These are phyloP conservation scores for Platanthera zijinensis DNA, from an alignment of 106 monocot species.

Conservation along the genomic window DNA sequence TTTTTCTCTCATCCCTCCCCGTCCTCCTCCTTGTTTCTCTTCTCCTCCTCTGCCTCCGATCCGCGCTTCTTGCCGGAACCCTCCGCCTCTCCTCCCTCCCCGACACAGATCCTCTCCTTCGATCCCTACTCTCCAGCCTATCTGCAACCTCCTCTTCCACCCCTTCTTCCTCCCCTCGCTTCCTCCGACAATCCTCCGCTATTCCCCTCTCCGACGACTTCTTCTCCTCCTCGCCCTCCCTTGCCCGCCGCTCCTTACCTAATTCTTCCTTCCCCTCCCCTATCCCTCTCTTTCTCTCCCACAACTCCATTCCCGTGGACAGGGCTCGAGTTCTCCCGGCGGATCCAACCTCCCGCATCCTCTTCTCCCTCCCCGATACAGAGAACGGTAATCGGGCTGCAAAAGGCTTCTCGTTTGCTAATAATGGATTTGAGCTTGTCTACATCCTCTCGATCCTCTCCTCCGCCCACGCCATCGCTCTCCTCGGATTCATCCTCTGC, in stretches of 20 bases:
- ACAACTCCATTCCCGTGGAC: constrained; percentile 2
- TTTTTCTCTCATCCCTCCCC: constrained; percentile 31
- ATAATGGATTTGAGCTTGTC: constrained; percentile 31
- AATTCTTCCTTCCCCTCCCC: constrained; percentile 3
- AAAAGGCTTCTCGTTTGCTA: constrained; percentile 2
- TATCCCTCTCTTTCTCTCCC: constrained; percentile 5
- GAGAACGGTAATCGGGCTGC: background rate
- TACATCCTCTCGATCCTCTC: constrained; percentile 47
- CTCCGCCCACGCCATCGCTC: constrained; percentile 33
- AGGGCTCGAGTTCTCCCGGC: background rate
- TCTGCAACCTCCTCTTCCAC: constrained; percentile 10
- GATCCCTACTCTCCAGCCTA: constrained; percentile 41
- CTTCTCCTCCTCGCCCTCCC: constrained; percentile 12
- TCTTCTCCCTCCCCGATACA: constrained; percentile 13
- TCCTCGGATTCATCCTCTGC: constrained; percentile 35
- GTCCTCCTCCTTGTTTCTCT: constrained; percentile 40
- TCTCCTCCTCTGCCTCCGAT: constrained; percentile 60
- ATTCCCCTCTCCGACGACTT: constrained; percentile 25
- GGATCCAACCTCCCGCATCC: constrained; percentile 12
- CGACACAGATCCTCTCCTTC: constrained; percentile 42
- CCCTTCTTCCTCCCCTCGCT: constrained; percentile 12
- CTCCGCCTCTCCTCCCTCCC: constrained; percentile 33
- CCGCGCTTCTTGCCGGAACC: constrained; percentile 41
- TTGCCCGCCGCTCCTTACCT: constrained; percentile 3
- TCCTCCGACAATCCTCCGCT: constrained; percentile 15